Percentiles rank a stretch among this genome's conserved stretches.
Conservation (phyloP, 2,329 filamentous ascomycete species). For the Thielaviopsis ethacetica region DNA sequence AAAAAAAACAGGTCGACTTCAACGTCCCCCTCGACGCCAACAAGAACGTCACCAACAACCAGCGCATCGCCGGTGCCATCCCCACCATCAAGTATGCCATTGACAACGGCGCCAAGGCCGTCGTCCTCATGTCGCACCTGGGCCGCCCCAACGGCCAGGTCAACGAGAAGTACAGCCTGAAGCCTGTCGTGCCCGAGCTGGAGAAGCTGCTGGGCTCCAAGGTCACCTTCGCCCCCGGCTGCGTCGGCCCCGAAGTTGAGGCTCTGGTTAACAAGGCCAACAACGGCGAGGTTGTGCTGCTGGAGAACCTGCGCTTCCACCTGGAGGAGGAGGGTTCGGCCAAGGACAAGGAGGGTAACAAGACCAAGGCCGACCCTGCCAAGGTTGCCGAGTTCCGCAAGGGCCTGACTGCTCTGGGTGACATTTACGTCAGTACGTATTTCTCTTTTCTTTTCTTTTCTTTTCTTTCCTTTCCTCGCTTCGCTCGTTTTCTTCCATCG, state of each 20-base stretch:
- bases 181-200: slow-evolving; percentile 79
- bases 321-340: slow-evolving; percentile 93
- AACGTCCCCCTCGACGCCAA: slow-evolving; percentile 91
- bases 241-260: slow-evolving; percentile 79
- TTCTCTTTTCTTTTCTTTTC: neutral
- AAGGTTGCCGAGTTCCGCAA: slow-evolving; percentile 89
- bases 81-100: slow-evolving; percentile 91
- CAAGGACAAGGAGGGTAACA: slow-evolving; percentile 89
- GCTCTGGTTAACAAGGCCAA: slow-evolving; percentile 70
- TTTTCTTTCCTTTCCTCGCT: neutral
- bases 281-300: slow-evolving; percentile 68
- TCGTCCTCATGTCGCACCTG: slow-evolving; percentile 96
- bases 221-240: slow-evolving; percentile 81
- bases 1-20: slow-evolving; percentile 91
- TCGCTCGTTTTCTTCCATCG: neutral
- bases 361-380: slow-evolving; percentile 91
- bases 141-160: slow-evolving; percentile 82
- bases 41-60: slow-evolving; percentile 93
- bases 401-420: slow-evolving; percentile 82
- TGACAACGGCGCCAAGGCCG: slow-evolving; percentile 77
- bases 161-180: slow-evolving; percentile 87
- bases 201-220: slow-evolving; percentile 76
- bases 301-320: slow-evolving; percentile 98
- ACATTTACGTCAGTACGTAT: slow-evolving; percentile 82
- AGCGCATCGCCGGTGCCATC: slow-evolving; percentile 91